Evolutionary conservation across 352 stramenopile genomes (phyloP).

Genomic region (Phytophthora pseudosyringae): DNA sequence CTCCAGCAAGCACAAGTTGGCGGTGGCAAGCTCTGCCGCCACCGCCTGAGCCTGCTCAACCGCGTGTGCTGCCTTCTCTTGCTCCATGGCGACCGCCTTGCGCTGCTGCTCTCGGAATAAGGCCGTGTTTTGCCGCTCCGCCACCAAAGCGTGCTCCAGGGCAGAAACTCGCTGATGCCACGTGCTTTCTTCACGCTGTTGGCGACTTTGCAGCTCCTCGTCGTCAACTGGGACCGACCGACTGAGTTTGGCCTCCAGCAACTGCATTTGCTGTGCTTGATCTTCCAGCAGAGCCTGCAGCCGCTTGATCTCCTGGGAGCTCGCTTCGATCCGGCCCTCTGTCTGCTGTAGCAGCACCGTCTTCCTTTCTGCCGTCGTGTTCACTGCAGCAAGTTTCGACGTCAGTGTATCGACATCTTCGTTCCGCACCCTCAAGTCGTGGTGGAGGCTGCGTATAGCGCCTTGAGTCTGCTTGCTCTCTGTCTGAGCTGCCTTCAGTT

Average conservation of each 20-base stretch:
- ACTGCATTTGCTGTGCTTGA: constrained; percentile 51
- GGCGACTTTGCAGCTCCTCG: constrained; percentile 46
- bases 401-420: constrained; percentile 32
- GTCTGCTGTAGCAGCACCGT: constrained; percentile 29
- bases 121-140: constrained; percentile 45
- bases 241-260: constrained; percentile 60
- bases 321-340: constrained; percentile 28
- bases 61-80: constrained; percentile 56
- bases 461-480: constrained; percentile 31
- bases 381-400: constrained; percentile 19
- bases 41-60: constrained; percentile 47
- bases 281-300: constrained; percentile 38
- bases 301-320: constrained; percentile 43
- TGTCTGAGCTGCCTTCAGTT: constrained; percentile 16
- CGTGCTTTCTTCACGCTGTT: constrained; percentile 54
- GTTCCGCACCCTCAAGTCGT: constrained; percentile 16
- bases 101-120: constrained; percentile 52
- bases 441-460: constrained; percentile 13
- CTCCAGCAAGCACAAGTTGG: constrained; percentile 77
- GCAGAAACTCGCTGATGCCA: constrained; percentile 68
- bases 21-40: constrained; percentile 62
- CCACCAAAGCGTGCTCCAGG: constrained; percentile 57
- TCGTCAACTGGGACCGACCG: constrained; percentile 56
- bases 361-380: constrained; percentile 10
- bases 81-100: constrained; percentile 39